Conservation (phyloP, 768 basidiomycete species). For the Leucosporidium yakuticum region DNA sequence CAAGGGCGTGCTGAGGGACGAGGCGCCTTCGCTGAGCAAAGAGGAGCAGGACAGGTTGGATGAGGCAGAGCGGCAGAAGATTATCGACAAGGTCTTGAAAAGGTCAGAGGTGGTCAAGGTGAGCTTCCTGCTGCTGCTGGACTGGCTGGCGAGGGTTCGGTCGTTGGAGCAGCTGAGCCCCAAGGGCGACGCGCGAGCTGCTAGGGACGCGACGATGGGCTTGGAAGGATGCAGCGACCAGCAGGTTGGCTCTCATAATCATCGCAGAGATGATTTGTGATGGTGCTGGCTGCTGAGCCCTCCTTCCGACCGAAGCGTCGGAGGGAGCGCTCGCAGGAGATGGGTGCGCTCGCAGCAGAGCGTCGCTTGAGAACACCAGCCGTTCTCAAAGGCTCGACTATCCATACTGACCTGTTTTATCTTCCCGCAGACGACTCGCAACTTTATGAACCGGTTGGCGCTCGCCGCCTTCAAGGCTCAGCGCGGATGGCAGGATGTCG, state of each 20-base stretch:
- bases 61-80: constrained; percentile 2
- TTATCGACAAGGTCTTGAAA: constrained; percentile 24
- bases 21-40: not conserved
- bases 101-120: constrained; percentile 23
- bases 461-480: constrained; percentile 36
- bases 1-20: constrained; percentile 10
- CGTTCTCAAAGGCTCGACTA: not conserved
- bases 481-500: constrained; percentile 32
- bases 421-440: constrained; percentile 33
- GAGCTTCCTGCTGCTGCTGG: not conserved
- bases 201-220: not conserved
- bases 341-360: too few species aligned
- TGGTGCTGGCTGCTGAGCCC: not conserved
- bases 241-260: not conserved
- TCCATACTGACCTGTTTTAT: not conserved
- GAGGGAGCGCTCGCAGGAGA: not conserved
- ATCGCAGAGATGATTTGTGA: not conserved
- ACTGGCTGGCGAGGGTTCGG: not conserved
- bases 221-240: not conserved
- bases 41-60: not conserved
- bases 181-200: not conserved
- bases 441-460: constrained; percentile 31
- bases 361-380: not conserved
- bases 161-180: not conserved
- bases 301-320: not conserved